phyloP scores from a whole-genome alignment of 306 rosid genomes.

The Prunus salicina region DNA sequence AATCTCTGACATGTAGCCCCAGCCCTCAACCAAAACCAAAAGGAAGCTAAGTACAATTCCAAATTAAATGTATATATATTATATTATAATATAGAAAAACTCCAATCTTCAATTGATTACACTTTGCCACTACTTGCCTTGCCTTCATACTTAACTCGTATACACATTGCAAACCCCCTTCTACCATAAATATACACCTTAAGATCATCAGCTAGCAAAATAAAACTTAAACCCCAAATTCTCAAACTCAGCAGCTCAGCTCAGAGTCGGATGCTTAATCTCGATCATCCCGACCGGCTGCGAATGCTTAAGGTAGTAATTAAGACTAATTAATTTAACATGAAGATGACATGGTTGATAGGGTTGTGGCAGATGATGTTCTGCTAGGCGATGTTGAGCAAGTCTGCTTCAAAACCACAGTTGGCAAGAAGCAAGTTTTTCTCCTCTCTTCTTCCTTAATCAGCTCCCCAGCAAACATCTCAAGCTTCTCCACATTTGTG shows the following conservation, averaged over 20 bases:
- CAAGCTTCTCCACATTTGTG: constrained; percentile 69
- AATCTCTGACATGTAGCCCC: neutral
- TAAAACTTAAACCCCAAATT: neutral
- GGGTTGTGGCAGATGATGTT: constrained; percentile 83
- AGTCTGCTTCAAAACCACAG: constrained; percentile 60
- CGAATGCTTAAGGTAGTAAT: constrained; percentile 18
- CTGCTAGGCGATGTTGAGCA: constrained; percentile 64
- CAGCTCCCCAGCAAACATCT: constrained; percentile 56
- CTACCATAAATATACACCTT: neutral
- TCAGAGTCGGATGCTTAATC: constrained; percentile 27
- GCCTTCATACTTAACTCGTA: neutral
- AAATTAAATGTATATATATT: neutral
- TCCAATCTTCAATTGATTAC: neutral
- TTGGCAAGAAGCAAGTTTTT: constrained; percentile 61
- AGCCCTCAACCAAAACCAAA: neutral
- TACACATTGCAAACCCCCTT: constrained; percentile 14
- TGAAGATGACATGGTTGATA: constrained; percentile 64
- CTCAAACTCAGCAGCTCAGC: constrained; percentile 39
- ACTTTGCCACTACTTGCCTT: neutral
- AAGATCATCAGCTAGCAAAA: neutral
- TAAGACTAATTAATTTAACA: constrained; percentile 8
- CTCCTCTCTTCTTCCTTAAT: constrained; percentile 76
- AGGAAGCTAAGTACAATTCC: neutral
- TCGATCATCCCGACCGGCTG: constrained; percentile 54
- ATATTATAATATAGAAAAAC: neutral